Evolutionary conservation across 2,329 filamentous ascomycete genomes (phyloP).

Genomic region (Colletotrichum cuscutae): DNA sequence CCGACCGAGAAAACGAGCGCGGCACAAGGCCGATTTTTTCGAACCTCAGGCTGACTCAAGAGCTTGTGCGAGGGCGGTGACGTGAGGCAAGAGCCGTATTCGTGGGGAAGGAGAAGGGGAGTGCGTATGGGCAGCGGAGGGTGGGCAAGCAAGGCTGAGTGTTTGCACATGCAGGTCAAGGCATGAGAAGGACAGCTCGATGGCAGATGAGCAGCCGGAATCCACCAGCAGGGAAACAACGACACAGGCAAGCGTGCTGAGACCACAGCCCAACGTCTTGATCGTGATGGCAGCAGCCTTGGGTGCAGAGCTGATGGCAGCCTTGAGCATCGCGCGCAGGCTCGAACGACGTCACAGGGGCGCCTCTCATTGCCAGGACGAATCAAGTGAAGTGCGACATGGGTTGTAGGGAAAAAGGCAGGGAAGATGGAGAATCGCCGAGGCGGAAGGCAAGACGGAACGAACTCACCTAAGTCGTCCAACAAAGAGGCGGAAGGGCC

Average conservation of each 20-base stretch:
- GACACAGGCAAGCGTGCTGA: not conserved
- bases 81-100: not conserved
- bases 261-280: not conserved
- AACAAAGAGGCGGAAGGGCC: not conserved
- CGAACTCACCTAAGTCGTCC: slow-evolving; percentile 28
- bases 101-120: not conserved
- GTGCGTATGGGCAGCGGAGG: not conserved
- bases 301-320: not conserved
- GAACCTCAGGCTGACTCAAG: not conserved
- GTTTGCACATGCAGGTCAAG: not conserved
- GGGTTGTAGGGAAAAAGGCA: not conserved
- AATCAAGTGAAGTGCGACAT: slow-evolving; percentile 2
- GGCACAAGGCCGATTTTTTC: not conserved
- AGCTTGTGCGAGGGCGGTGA: not conserved
- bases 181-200: not conserved
- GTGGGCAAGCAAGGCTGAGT: not conserved
- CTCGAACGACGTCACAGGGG: slow-evolving; percentile 23
- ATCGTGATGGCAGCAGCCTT: not conserved
- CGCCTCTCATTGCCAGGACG: not conserved
- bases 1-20: not conserved
- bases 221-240: too few relatives aligned
- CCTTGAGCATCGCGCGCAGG: not conserved
- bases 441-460: not conserved
- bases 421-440: not conserved
- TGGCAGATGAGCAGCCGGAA: not conserved